Evolutionary conservation across 2,329 filamentous ascomycete genomes (phyloP), one percentile per base, ranked within the genome.

Genomic region (Cercospora sojina): DNA sequence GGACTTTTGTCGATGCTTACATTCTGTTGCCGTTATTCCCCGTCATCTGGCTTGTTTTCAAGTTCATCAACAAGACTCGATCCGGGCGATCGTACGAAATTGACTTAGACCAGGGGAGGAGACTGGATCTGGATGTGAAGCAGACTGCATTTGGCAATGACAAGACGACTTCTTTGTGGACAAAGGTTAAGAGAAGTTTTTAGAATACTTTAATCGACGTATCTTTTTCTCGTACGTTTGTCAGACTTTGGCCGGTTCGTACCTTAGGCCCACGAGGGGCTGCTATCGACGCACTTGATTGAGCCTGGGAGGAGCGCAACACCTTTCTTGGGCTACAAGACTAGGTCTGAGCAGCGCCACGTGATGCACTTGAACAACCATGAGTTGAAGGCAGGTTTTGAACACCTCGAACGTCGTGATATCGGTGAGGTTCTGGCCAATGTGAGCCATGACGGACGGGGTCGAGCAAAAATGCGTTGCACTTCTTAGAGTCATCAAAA

Each of bases 1-100:
- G 81, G 1, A 79, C 78, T 8, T 86, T 87, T 70, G 82, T 87
- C 31, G 80, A 85, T 59, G 84, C 83, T 67, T 87, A 87, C 70
- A 83, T 86, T 62, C 78, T 87, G 70, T 68, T 86, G 0, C 83
- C 82, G 0, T 74, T 86, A 2, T 86, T 86, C 65, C 76, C 77
- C 1, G 64, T 83, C 2, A 80, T 84, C 25, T 82, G 79, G 38
- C 66, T 82, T 18, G 77, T 76, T 0, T 86, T 83, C 73, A 86
- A 85, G 68, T 66, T 83, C 9, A 76, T 75, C 64, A 77, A 77
- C 69, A 77, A 76, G 68, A 81, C 80, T 5, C 74, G 67, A 13
- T 79, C 76, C 58, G 74, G 73, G 72, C 70, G 73, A 9, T 71
- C 73, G 13, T 67, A 77, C 38, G 78, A 81, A 60, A 79, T 82